A percentile compares a stretch with the other conserved stretches of the same genome.
phyloP scores from a whole-genome alignment of 805 yeast genomes.

The Kuraishia capsulata region DNA sequence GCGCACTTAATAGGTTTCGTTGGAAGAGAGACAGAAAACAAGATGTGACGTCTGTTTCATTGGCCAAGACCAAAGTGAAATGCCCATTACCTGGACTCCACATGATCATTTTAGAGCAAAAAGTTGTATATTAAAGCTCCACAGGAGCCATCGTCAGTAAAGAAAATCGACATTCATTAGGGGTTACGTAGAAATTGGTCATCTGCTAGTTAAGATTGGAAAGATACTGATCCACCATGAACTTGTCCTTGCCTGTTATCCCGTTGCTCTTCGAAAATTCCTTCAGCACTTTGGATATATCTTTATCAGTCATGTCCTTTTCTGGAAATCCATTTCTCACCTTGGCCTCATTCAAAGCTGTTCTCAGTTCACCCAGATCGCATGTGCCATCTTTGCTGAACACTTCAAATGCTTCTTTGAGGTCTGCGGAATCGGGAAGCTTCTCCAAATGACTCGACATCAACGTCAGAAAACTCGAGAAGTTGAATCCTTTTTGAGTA shows the following conservation, averaged over 20 bases:
- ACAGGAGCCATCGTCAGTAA: too few relatives aligned
- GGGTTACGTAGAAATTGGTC: too few relatives aligned
- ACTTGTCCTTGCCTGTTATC: slow-evolving; percentile 47
- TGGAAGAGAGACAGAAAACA: not conserved
- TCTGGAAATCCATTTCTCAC: slow-evolving; percentile 1
- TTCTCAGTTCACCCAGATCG: slow-evolving; percentile 37
- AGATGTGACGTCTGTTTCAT: not conserved
- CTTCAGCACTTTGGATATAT: slow-evolving; percentile 41
- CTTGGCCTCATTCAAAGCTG: slow-evolving; percentile 34
- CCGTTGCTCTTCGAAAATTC: slow-evolving; percentile 47
- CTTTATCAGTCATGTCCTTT: slow-evolving; percentile 18
- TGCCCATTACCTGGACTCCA: not conserved
- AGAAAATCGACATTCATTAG: too few relatives aligned
- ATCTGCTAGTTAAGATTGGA: slow-evolving; percentile 22
- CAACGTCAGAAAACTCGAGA: slow-evolving; percentile 56
- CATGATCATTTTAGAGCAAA: not conserved
- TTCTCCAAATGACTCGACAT: slow-evolving; percentile 48
- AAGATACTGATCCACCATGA: slow-evolving; percentile 57
- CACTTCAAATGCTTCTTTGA: slow-evolving; percentile 50
- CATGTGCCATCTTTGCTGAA: slow-evolving; percentile 23
- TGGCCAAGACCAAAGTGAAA: not conserved
- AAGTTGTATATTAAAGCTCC: too few relatives aligned
- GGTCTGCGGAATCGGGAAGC: slow-evolving; percentile 41
- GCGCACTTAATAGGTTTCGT: too few relatives aligned
- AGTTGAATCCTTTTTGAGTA: slow-evolving; percentile 37